Base-by-base conservation (phyloP, 2,329 filamentous ascomycete species). In the Pochonia chlamydosporia region DNA sequence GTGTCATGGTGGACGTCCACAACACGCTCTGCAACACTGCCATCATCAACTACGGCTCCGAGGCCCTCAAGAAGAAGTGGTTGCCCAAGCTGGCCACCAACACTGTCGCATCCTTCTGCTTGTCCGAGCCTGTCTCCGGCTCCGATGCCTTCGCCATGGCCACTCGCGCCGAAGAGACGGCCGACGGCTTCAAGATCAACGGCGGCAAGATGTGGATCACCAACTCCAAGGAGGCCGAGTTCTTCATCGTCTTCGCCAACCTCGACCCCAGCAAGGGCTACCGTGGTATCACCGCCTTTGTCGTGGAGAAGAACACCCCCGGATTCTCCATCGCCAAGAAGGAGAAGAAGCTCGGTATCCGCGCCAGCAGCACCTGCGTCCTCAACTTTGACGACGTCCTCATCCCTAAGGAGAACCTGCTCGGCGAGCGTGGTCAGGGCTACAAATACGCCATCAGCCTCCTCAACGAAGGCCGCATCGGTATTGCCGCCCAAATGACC, bases 161-260 rank as follows among this genome's bases (percentile, higher is more conserved):
- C 56, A 97, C 93, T 48, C 91, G 89, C 67, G 93, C 93, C 37
- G 84, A 81, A 49, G 88, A 91, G 75, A 93, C 89, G 1, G 76
- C 82, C 20, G 79, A 83, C 54, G 90, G 92, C 28, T 99, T 92
- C 74, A 84, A 78, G 69, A 87, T 99, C 68, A 87, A 82, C 51
- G 93, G 93, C 43, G 84, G 82, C 68, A 99, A 99, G 81, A 99
- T 99, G 93, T 99, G 93, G 93, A 99, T 99, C 70, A 99, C 93
- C 54, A 99, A 99, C 77, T 86, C 87, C 43, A 84, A 92, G 73
- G 93, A 99, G 72, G 87, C 93, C 18, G 83, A 84, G 50, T 85
- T 97, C 74, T 99, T 96, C 73, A 92, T 99, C 62, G 93, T 99
- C 49, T 99, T 99, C 63, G 93, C 93, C 62, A 99, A 96, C 71